A percentile compares a stretch with the other conserved stretches of the same genome.
Conservation (phyloP, 192 early-diverging fungal genomes). For the Backusella morwellensis region DNA sequence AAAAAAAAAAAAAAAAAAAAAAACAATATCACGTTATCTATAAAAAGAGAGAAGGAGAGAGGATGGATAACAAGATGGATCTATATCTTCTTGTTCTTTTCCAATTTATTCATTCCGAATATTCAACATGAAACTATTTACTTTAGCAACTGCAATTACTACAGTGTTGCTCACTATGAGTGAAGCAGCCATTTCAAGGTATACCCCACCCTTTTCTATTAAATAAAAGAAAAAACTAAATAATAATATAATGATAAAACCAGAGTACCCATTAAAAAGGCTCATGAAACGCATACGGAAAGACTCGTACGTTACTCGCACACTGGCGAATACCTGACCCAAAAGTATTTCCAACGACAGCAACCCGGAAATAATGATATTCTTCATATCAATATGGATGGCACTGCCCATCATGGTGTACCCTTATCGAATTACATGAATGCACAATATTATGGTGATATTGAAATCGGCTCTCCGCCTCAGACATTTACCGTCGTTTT, state of each 20-base stretch:
- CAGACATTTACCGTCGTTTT: conserved; percentile 92
- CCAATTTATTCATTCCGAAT: neutral
- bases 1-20: neutral
- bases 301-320: conserved; percentile 61
- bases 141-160: conserved; percentile 17
- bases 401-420: conserved; percentile 61
- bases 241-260: neutral
- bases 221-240: neutral
- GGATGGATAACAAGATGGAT: neutral
- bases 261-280: conserved; percentile 67
- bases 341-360: conserved; percentile 69
- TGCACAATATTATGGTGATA: conserved; percentile 94
- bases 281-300: conserved; percentile 57
- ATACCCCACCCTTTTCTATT: neutral
- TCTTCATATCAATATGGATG: conserved; percentile 52
- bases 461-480: conserved; percentile 80
- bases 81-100: neutral
- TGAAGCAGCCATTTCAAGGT: conserved; percentile 34
- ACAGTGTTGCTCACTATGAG: conserved; percentile 11
- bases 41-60: neutral
- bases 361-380: conserved; percentile 16
- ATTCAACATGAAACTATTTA: conserved; percentile 34
- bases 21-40: neutral
- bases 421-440: conserved; percentile 94
- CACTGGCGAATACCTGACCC: conserved; percentile 64